Evolutionary conservation across 106 monocot species (phyloP).

Genomic region (Xerophyta viscosa): DNA sequence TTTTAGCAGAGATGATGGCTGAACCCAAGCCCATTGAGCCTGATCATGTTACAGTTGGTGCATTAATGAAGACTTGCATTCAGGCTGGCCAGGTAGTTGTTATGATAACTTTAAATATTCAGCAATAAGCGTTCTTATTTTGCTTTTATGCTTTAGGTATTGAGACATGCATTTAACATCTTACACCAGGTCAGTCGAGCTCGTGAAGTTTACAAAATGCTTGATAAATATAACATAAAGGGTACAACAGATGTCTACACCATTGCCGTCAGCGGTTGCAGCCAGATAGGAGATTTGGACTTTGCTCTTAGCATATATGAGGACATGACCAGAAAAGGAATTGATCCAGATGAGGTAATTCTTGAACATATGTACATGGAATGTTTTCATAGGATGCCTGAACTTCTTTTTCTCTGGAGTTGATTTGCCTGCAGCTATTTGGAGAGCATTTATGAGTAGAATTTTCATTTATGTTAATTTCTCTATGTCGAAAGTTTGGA

Average conservation of each 20-base stretch:
- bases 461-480: no score
- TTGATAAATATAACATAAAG: conserved; percentile 65
- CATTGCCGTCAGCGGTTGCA: conserved; percentile 84
- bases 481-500: no score
- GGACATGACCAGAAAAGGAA: conserved; percentile 73
- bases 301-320: conserved; percentile 78
- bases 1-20: conserved; percentile 86
- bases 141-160: no score
- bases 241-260: conserved; percentile 84
- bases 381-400: no score
- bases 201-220: conserved; percentile 93
- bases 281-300: conserved; percentile 74
- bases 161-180: neutral
- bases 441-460: no score
- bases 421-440: no score
- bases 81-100: conserved; percentile 60
- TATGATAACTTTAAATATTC: neutral
- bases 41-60: conserved; percentile 97
- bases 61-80: conserved; percentile 79
- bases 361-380: no score
- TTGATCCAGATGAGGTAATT: conserved; percentile 82
- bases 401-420: no score
- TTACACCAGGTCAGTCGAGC: conserved; percentile 57
- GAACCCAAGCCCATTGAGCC: conserved; percentile 70
- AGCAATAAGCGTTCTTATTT: no score